Conservation (phyloP, 2,329 filamentous ascomycete genomes). For the Claviceps humidiphila region DNA sequence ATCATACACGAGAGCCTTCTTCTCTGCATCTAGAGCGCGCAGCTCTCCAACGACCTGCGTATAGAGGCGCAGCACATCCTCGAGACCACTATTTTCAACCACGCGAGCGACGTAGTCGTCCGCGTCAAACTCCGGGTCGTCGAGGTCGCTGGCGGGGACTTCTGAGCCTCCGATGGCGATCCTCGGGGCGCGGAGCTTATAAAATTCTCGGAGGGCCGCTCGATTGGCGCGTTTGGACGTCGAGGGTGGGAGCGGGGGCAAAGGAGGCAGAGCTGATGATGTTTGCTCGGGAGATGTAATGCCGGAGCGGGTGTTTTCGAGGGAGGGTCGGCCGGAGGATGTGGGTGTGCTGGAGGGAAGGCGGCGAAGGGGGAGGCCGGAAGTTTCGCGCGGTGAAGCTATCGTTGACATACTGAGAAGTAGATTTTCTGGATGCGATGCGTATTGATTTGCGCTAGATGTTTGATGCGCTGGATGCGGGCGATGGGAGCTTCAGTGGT, state of each 20-base stretch:
- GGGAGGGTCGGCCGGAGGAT: conserved; percentile 62
- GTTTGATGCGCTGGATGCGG: not conserved
- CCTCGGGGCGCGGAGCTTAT: conserved; percentile 52
- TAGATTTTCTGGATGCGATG: too few relatives aligned
- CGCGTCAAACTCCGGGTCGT: conserved; percentile 58
- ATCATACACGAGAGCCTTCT: conserved; percentile 94
- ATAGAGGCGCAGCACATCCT: conserved; percentile 58
- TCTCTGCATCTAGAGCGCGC: conserved; percentile 80
- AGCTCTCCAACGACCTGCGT: conserved; percentile 67
- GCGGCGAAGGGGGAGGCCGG: conserved; percentile 37
- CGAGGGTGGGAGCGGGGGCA: conserved; percentile 19
- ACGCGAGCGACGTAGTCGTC: conserved; percentile 52
- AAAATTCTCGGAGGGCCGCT: conserved; percentile 83
- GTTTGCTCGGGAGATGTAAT: conserved; percentile 35
- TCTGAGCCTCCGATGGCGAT: conserved; percentile 38
- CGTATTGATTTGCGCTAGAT: too few relatives aligned
- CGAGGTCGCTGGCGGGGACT: conserved; percentile 57
- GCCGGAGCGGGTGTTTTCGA: conserved; percentile 51
- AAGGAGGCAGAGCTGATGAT: conserved; percentile 12
- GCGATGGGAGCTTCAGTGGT: not conserved
- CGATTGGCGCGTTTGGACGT: conserved; percentile 52
- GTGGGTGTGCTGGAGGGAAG: conserved; percentile 49
- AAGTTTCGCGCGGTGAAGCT: conserved; percentile 45
- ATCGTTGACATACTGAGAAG: conserved; percentile 47
- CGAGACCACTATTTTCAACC: conserved; percentile 48